phyloP scores from a whole-genome alignment of 225 moss, liverwort and hornwort species.

The Takakia lepidozioides region DNA sequence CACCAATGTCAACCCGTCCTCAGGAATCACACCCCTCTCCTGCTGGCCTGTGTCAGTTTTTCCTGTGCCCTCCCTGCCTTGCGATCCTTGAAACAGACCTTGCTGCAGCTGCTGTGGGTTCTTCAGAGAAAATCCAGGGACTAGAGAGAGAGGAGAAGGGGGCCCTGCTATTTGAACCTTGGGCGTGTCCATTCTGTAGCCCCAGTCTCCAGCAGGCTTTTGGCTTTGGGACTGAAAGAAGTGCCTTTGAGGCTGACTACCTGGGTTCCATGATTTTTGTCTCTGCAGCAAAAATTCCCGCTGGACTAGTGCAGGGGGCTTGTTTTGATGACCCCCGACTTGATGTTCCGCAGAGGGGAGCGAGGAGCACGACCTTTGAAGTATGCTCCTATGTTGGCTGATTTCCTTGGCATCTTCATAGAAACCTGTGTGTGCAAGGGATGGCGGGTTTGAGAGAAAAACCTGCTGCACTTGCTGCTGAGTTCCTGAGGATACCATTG shows the following conservation, averaged over 20 bases:
- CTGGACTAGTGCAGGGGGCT: conserved; percentile 4
- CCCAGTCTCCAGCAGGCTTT: conserved; percentile 3
- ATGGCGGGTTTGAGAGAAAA: conserved; percentile 8
- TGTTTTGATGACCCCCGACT: conserved; percentile 5
- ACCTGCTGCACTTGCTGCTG: conserved; percentile 19
- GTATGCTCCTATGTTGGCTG: conserved; percentile 3
- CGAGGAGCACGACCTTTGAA: conserved; percentile 17
- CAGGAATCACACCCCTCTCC: conserved; percentile 18
- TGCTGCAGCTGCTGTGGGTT: not conserved
- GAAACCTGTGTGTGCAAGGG: conserved; percentile 5
- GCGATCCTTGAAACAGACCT: not conserved
- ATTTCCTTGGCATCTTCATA: conserved; percentile 11
- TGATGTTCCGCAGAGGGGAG: conserved; percentile 5
- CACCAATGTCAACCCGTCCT: conserved; percentile 27
- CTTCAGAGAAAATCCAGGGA: not conserved
- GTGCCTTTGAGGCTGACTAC: not conserved
- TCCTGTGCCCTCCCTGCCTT: conserved; percentile 10
- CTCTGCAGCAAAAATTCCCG: conserved; percentile 8
- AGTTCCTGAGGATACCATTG: conserved; percentile 8
- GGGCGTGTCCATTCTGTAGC: conserved; percentile 12
- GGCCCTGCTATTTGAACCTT: conserved; percentile 3
- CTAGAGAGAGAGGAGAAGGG: conserved; percentile 13
- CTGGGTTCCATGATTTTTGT: conserved; percentile 22
- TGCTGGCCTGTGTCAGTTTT: conserved; percentile 23
- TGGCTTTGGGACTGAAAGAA: not conserved